Base-by-base conservation (phyloP, 176 grass and related monocot species). In the Carex myosuroides region DNA sequence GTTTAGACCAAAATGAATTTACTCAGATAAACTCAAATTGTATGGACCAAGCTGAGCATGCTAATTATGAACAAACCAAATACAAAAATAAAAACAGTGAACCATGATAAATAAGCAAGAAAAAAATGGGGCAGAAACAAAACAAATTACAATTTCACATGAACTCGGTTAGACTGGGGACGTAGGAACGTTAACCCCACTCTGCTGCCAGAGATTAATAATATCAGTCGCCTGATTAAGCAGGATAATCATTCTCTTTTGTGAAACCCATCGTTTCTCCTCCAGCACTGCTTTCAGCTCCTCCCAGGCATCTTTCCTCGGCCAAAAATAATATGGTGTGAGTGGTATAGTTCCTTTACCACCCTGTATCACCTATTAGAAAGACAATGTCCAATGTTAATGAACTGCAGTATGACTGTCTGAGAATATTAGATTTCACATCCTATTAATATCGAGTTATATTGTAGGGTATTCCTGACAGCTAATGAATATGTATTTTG, bases 191-290 rank as follows among this genome's bases (percentile, higher is more conserved):
- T 39, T 39, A 6, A 39, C 89, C 12, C 93, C 93, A 55, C 93
- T 91, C 83, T 95, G 93, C 80, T 95, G 93, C 93, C 93, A 95
- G 37, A 95, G 93, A 82, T 95, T 95, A 84, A 95, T 95, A 64
- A 95, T 92, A 80, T 95, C 93, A 0, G 93, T 95, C 50, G 93
- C 93, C 79, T 96, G 93, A 82, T 96, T 96, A 73, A 96, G 93
- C 73, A 96, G 89, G 80, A 93, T 96, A 85, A 96, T 93, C 91
- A 93, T 96, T 84, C 92, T 90, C 79, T 96, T 96, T 80, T 96
- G 91, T 0, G 93, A 91, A 87, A 96, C 90, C 87, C 88, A 92
- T 55, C 86, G 72, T 76, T 91, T 92, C 85, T 96, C 80, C 60
- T 83, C 93, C 18, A 96, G 76, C 48, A 89, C 90, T 7, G 89